Evolutionary conservation across 169 alveolate species (phyloP), one percentile per base, ranked within the genome.

Genomic region (Cryptosporidium sp.): DNA sequence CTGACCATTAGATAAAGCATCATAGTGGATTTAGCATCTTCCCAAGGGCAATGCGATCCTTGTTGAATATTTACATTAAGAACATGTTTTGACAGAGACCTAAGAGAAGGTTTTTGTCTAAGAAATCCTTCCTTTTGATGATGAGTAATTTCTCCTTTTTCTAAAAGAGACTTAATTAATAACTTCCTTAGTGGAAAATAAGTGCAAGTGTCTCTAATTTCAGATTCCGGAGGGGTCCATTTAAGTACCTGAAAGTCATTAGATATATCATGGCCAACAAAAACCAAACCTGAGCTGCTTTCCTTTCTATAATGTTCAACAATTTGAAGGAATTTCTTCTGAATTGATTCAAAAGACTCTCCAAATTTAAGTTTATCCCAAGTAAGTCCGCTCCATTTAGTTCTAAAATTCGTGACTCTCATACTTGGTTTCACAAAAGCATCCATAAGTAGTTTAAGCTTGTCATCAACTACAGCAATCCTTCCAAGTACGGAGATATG

Each of bases 251-350:
- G 52, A 16, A 80, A 80, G 31, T 80, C 89, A 43, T 80, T 80
- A 29, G 80, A 62, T n/a, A 80, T 61, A 65, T 80, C 89, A 58
- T 80, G 89, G 18, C 89, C 89, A 18, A 80, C 89, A 37, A 80
- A 62, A n/a, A 80, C 89, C 21, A 80, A 21, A 2, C 89, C 89
- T 14, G 73, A 21, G 23, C 69, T 65, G 52, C 89, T 80, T 18
- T 61, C 67, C 26, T 80, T 59, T 39, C 68, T 62, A 41, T 80
- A 80, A 39, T 80, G 75, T 6, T 80, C 89, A 18, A 80, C 89
- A 41, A 80, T 80, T 14, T 61, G 75, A 41, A 80, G 67, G 35
- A 80, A 80, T 29, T 52, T 59, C 4, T 41, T 43, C 33, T 70
- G 69, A 65, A 80, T 65, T 21, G 61, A 59, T 18, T 80, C 89